Conservation (phyloP, 2,329 filamentous ascomycete species). For the Apiospora malaysiana region DNA sequence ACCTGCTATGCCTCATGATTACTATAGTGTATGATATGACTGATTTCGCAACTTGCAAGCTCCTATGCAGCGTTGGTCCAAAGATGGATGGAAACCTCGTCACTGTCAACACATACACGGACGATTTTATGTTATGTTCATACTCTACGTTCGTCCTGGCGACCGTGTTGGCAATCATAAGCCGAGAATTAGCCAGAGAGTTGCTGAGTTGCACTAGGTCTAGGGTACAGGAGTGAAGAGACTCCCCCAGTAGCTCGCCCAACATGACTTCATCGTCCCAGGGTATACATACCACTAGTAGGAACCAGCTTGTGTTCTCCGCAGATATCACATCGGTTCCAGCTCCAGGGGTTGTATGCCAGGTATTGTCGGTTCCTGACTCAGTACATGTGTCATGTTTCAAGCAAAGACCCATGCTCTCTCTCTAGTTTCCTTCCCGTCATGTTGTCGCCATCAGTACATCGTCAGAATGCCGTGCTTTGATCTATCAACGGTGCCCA, state of each 20-base stretch:
- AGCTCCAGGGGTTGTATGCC: neutral
- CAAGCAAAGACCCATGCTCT: neutral
- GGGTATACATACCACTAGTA: no score
- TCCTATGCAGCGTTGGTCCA: neutral
- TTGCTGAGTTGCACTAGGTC: neutral
- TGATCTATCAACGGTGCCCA: neutral
- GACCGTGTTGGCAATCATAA: neutral
- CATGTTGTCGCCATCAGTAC: neutral
- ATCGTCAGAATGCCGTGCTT: slow-evolving; percentile 1
- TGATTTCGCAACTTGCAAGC: neutral
- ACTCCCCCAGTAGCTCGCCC: neutral
- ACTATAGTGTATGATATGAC: neutral
- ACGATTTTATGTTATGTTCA: neutral
- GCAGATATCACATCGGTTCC: neutral
- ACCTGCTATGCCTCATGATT: neutral
- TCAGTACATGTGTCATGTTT: slow-evolving; percentile 6
- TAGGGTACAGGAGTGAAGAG: neutral
- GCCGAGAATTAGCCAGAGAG: neutral
- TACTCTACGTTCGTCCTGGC: neutral
- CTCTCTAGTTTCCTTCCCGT: neutral
- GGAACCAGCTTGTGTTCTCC: neutral
- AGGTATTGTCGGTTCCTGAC: slow-evolving; percentile 1
- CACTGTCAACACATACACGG: neutral
- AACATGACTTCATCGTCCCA: neutral
- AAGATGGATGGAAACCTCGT: neutral